These are phyloP conservation scores for Penicillium brasilianum DNA, from an alignment of 2,329 filamentous ascomycete genomes.

Conservation along the genomic window DNA sequence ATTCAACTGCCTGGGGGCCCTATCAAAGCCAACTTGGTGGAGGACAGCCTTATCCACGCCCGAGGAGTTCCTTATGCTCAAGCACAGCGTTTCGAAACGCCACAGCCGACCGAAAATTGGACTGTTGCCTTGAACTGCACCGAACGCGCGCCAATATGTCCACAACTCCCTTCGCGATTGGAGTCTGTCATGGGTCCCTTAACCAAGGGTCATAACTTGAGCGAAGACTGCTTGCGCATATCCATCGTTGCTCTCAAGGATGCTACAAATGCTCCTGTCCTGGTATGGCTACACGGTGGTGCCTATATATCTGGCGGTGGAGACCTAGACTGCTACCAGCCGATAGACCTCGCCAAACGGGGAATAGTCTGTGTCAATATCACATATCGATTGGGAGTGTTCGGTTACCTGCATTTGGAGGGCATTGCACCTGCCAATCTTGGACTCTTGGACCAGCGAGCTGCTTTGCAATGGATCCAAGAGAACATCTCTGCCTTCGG, in stretches of 20 bases:
- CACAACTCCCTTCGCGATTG: conserved; percentile 12
- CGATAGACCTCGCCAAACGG: conserved; percentile 11
- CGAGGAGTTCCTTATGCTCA: conserved; percentile 22
- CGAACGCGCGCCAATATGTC: conserved; percentile 9
- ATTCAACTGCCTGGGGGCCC: conserved; percentile 5
- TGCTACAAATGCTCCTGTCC: conserved; percentile 13
- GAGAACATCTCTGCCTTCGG: conserved; percentile 8
- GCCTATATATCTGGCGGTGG: conserved; percentile 23
- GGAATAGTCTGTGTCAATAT: conserved; percentile 19
- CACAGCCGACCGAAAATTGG: not conserved
- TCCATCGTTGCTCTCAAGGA: conserved; percentile 5
- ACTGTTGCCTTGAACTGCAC: conserved; percentile 1
- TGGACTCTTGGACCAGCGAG: conserved; percentile 13
- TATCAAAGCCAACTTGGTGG: not conserved
- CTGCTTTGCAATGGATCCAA: conserved; percentile 14
- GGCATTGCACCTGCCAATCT: conserved; percentile 40
- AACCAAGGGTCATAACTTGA: conserved; percentile 4
- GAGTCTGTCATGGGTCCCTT: conserved; percentile 15
- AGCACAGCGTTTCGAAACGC: conserved; percentile 17
- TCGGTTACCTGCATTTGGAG: conserved; percentile 37
- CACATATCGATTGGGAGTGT: conserved; percentile 22
- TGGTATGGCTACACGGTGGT: conserved; percentile 23
- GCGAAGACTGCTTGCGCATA: conserved; percentile 10
- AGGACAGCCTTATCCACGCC: conserved; percentile 6
- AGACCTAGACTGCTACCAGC: conserved; percentile 21